Evolutionary conservation across 805 yeast species (phyloP).

Genomic region (Lipomyces spencermartinsiae): DNA sequence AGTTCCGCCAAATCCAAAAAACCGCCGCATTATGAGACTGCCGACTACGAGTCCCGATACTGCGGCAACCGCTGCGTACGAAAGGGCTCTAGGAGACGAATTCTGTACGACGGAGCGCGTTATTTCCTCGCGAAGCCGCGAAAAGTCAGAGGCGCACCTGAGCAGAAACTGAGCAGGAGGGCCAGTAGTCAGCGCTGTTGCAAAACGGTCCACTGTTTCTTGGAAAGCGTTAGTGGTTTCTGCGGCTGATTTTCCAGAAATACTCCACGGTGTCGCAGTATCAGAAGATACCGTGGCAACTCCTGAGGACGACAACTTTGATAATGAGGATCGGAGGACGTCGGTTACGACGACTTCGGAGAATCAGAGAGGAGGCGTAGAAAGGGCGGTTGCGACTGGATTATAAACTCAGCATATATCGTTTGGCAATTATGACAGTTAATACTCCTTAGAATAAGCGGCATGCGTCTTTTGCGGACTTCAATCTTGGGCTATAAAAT

Average conservation of each 20-base stretch:
- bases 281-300: constrained; percentile 4
- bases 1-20: constrained; percentile 25
- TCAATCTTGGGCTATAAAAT: not conserved
- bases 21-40: constrained; percentile 22
- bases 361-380: not conserved
- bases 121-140: not conserved
- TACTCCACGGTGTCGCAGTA: constrained; percentile 4
- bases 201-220: constrained; percentile 1
- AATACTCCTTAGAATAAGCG: not conserved
- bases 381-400: not conserved
- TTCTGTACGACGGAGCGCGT: constrained; percentile 9
- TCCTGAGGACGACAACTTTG: constrained; percentile 8
- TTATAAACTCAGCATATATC: not conserved
- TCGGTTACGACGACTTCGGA: not conserved
- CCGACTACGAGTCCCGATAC: constrained; percentile 7
- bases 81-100: not conserved
- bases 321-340: not conserved
- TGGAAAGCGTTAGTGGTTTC: not conserved
- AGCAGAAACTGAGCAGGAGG: constrained; percentile 4
- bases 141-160: constrained; percentile 6
- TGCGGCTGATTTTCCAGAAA: constrained; percentile 1
- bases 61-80: constrained; percentile 8
- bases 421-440: not conserved
- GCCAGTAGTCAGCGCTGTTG: constrained; percentile 6
- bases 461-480: not conserved